Base-by-base conservation (phyloP, 225 moss, liverwort and hornwort species). In the Physcomitrium patens region DNA sequence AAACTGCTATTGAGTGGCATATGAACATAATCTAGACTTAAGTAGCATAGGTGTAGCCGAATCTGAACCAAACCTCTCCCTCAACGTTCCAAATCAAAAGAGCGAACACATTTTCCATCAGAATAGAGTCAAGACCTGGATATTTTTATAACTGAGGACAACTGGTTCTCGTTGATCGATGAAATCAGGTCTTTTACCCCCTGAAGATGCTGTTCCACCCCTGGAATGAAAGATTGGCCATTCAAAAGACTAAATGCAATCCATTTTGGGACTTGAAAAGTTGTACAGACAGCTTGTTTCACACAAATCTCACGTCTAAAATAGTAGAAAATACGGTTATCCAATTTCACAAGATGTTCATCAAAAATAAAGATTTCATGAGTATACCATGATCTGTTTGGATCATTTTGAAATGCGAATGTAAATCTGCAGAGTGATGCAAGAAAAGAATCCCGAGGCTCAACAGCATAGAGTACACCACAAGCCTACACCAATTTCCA, bases 391-490 rank as follows among this genome's bases (percentile, higher is more conserved):
- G 82, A 81, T 85, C 71, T 90, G 62, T 60, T 83, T 51, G 90
- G 84, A 61, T 87, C 87, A 76, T 80, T 79, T 77, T 89, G 89
- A 10, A 86, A 89, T 63, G 91, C 84, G 53, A 99, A 83, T 24
- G 95, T 93, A 55, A 92, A 93, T 86, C 88, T 93, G 88, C 99
- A 92, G 51, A 99, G 91, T 31, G 99, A 99, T 46, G 90, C 90
- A 68, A 99, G 86, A 77, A 99, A 99, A 44, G 95, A 83, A 86
- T 99, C 99, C 47, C 99, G 91, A 60, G 99, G 90, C 70, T 91
- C 85, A 75, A 93, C 85, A 54, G 95, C 93, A 66, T 87, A 86
- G 44, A 99, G 90, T 59, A 99, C 88, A 65, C 99, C 99, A 77
- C 99, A 99, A 2, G 95, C 90, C 88, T 99, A 84, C 78, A 86